These are phyloP conservation scores for Claviceps digitariae DNA, from an alignment of 2,329 filamentous ascomycete genomes.

Conservation along the genomic window DNA sequence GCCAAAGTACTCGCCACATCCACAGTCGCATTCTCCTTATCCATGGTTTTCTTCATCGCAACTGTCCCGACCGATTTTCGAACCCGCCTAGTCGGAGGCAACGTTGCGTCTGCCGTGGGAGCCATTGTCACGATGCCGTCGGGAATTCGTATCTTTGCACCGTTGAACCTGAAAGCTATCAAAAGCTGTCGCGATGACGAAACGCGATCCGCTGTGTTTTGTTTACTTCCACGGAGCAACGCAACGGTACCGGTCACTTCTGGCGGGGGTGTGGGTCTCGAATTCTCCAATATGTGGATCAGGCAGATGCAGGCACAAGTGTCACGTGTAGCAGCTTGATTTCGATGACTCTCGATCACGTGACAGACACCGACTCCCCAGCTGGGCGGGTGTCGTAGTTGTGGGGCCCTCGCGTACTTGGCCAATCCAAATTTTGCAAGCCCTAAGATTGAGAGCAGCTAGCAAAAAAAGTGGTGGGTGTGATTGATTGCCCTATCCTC, in stretches of 20 bases:
- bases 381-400: neutral
- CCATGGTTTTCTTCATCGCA: conserved; percentile 37
- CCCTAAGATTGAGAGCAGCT: conserved; percentile 22
- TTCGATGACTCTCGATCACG: neutral
- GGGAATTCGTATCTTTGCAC: conserved; percentile 10
- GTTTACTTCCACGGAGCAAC: conserved; percentile 20
- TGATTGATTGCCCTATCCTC: conserved; percentile 24
- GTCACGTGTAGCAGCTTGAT: neutral
- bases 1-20: conserved; percentile 44
- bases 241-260: conserved; percentile 7
- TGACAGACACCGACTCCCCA: neutral
- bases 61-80: conserved; percentile 59
- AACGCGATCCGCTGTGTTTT: conserved; percentile 23
- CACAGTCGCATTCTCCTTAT: conserved; percentile 68
- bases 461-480: conserved; percentile 21
- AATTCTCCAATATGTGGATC: neutral
- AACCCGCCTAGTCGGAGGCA: conserved; percentile 42
- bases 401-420: conserved; percentile 15
- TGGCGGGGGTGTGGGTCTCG: neutral
- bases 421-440: conserved; percentile 27
- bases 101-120: conserved; percentile 27
- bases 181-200: neutral
- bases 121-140: conserved; percentile 17
- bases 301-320: neutral
- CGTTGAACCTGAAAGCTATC: conserved; percentile 3